Base-by-base conservation (phyloP, 1,284 basidiomycete genomes). In the Sphaerobolus stellatus region DNA sequence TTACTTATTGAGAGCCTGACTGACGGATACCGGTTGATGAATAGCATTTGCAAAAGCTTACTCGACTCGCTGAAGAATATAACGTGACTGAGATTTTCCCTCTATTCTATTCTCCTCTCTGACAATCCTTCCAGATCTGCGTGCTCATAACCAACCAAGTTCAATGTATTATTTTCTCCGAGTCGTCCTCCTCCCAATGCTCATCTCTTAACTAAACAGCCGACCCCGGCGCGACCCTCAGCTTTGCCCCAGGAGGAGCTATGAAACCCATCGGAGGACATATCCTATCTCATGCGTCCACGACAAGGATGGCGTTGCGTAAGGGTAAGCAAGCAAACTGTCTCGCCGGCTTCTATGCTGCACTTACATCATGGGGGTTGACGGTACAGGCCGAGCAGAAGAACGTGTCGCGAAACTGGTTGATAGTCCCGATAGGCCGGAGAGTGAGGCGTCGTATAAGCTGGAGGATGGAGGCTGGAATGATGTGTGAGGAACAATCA, bases 391-490 rank as follows among this genome's bases (percentile, higher is more conserved):
- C 59, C 86, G 93, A 44, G 94, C 91, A 4, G 94, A 96, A 67
- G 94, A 97, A 73, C 88, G 94, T 55, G 92, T 96, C 28, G 93
- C 93, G n/a, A 97, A 96, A 68, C 79, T 97, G 3, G 90, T 94
- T 38, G 94, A 97, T 68, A 94, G 90, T 63, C 94, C 94, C 4
- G 94, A 96, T 67, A 82, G 88, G 62, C 91, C 92, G 7, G 92
- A 95, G 72, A 92, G 90, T 62, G 92, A 95, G 71, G 93, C 92
- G 2, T 92, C 91, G 1, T 95, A 94, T 71, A 92, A 91, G 67
- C 77, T 95, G 27, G 89, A 91, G 62, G 90, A 91, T 76, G 89
- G 89, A 36, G 89, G 89, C 30, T 92, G 89, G 89, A 77, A 83
- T 14, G 89, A 92, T 64, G 82, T 91, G 54, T 88, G 67, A 68